phyloP scores from a whole-genome alignment of 306 rosid genomes.

The Rosa rugosa region DNA sequence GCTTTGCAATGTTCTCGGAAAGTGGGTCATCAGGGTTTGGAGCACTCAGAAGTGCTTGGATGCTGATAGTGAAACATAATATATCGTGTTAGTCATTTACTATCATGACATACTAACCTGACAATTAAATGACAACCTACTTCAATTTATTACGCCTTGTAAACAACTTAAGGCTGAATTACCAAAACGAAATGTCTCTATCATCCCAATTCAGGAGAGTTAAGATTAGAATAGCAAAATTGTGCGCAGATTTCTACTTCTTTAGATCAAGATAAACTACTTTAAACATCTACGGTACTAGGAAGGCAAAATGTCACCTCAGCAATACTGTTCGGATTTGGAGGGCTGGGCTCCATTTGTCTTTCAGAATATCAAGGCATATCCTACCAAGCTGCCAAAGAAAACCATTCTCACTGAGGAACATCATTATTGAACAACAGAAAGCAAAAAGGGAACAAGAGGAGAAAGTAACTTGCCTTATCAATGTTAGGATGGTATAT shows the following conservation, averaged over 20 bases:
- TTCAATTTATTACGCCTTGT: background rate
- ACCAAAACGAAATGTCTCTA: background rate
- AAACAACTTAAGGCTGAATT: background rate
- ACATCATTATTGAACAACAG: background rate
- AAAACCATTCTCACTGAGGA: slow-evolving; percentile 11
- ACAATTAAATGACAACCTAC: background rate
- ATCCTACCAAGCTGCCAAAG: slow-evolving; percentile 36
- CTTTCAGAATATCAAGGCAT: slow-evolving; percentile 38
- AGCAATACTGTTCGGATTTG: slow-evolving; percentile 39
- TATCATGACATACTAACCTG: background rate
- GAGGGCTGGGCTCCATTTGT: slow-evolving; percentile 43
- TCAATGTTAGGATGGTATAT: slow-evolving; percentile 47
- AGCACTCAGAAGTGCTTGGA: slow-evolving; percentile 87
- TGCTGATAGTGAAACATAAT: slow-evolving; percentile 30
- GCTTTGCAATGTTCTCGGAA: slow-evolving; percentile 86
- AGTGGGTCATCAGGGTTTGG: slow-evolving; percentile 93
- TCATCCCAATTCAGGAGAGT: background rate
- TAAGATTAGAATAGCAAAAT: background rate
- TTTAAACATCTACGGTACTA: background rate
- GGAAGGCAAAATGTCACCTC: slow-evolving; percentile 24
- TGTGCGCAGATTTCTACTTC: background rate
- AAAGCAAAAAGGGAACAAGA: slow-evolving; percentile 7
- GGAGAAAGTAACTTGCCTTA: slow-evolving; percentile 29
- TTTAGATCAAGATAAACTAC: background rate
- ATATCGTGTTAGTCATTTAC: background rate